A percentile compares a stretch with the other conserved stretches of the same genome.
Conservation (phyloP, 441 rosid species). For the Populus tomentosa region DNA sequence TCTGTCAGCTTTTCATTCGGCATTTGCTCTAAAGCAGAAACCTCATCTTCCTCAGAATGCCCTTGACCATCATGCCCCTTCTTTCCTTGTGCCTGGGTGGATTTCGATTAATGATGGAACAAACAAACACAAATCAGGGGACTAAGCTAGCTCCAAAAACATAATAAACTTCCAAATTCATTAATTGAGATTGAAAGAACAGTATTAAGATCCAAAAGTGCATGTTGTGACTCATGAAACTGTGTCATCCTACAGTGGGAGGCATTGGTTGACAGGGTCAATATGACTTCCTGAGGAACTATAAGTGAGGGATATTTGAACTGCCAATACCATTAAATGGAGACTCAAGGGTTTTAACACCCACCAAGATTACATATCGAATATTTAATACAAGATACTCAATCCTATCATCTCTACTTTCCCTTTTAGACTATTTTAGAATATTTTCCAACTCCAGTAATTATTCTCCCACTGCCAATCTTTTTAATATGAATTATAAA, state of each 20-base stretch:
- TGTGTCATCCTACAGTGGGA: background rate
- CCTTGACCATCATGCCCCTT: slow-evolving; percentile 78
- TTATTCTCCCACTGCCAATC: background rate
- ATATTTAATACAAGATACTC: background rate
- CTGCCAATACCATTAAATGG: background rate
- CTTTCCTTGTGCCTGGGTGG: slow-evolving; percentile 58
- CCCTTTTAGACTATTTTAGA: background rate
- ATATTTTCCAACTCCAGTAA: background rate
- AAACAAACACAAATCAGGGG: slow-evolving; percentile 10
- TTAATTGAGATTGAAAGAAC: background rate
- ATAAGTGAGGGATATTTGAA: background rate
- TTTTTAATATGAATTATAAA: background rate
- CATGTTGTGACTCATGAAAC: background rate
- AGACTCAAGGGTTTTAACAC: background rate
- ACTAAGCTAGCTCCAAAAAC: slow-evolving; percentile 3
- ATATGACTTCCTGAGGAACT: background rate
- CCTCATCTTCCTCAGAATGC: slow-evolving; percentile 70
- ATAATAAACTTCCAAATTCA: background rate
- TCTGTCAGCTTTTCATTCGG: slow-evolving; percentile 53
- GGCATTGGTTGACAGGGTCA: background rate
- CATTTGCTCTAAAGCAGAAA: slow-evolving; percentile 63
- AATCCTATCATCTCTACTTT: background rate
- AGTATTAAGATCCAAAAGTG: background rate
- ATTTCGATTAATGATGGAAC: slow-evolving; percentile 39
- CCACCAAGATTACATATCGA: background rate